Base-by-base conservation (phyloP, 169 alveolate genomes). In the Eimeria tenella region DNA sequence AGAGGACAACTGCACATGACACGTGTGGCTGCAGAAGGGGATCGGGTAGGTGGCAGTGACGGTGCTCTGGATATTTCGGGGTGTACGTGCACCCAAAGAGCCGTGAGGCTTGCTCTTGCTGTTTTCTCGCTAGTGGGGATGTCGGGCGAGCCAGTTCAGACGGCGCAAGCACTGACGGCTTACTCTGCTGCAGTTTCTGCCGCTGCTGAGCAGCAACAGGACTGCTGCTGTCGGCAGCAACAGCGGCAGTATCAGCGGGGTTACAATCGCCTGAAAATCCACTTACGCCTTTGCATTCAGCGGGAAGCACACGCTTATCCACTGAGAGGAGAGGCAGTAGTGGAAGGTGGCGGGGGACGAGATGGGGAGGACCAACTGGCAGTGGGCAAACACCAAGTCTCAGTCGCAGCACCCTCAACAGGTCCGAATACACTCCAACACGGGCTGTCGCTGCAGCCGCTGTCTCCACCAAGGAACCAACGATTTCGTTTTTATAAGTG, bases 71-170 rank as follows among this genome's bases (percentile, higher is more conserved):
- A 89, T 68, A 90, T 42, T 75, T 73, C 60, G 94, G 94, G 82
- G 90, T 90, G 94, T 90, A 90, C 81, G 94, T 75, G 74, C 94
- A 90, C 82, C 94, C 94, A 70, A 90, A 90, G 58, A 90, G 89
- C 52, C 79, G 94, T 13, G 73, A 31, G 23, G 75, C 77, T 25
- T 83, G 90, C 52, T 83, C 90, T 15, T 83, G 60, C 90, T 83
- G 90, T 58, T 56, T 52, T 17, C 87, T 50, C 5, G 87, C 63
- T 4, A 77, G 87, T 15, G 87, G 87, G 1, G 87, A 77, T 17
- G 87, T 53, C 0, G 87, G 87, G 23, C 56, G 50, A 0, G 70
- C 68, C 23, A 65, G 25, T 11, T 77, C 87, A 15, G 87, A 77
- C 5, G 87, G 87, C 13, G 55, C 70, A 62, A 77, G 53, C 68